Evolutionary conservation across 2,329 filamentous ascomycete species (phyloP).

Genomic region (Trichoderma sp.): DNA sequence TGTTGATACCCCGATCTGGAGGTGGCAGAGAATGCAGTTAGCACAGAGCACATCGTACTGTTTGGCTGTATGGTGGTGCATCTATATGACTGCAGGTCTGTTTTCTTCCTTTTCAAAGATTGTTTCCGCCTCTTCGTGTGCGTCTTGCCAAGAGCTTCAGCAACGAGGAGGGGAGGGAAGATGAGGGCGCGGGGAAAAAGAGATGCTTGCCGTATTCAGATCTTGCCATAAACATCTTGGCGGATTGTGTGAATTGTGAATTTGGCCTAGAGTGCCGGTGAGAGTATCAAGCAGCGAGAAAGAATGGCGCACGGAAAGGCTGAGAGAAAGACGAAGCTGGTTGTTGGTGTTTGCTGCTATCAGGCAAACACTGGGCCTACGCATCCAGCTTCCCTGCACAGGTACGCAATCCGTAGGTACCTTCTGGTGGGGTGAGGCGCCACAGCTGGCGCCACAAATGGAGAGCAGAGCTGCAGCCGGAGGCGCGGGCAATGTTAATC

Average conservation of each 20-base stretch:
- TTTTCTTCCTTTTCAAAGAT: background rate
- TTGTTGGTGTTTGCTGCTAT: background rate
- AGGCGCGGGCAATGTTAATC: constrained; percentile 23
- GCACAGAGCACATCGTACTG: constrained; percentile 21
- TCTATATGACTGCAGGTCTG: background rate
- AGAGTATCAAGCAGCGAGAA: background rate
- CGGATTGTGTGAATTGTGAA: constrained; percentile 39
- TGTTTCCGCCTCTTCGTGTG: background rate
- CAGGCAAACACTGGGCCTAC: constrained; percentile 46
- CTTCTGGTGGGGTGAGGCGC: constrained; percentile 19
- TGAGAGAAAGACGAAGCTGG: constrained; percentile 27
- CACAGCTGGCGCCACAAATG: constrained; percentile 14
- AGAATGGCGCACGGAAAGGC: constrained; percentile 25
- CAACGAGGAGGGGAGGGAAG: constrained; percentile 25
- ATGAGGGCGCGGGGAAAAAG: constrained; percentile 28
- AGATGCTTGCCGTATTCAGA: constrained; percentile 81
- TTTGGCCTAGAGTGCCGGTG: constrained; percentile 9
- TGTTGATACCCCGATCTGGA: constrained; percentile 98
- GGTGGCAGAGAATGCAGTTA: background rate
- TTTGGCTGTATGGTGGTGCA: background rate
- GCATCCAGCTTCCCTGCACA: constrained; percentile 31
- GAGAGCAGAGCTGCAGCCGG: background rate
- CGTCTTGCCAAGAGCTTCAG: background rate
- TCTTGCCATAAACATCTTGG: constrained; percentile 98
- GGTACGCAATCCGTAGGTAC: constrained; percentile 4